Percentiles rank a stretch among this genome's conserved stretches.
Evolutionary conservation across 495 filamentous ascomycete species (phyloP).

Genomic region (Penicillium waksmanii): DNA sequence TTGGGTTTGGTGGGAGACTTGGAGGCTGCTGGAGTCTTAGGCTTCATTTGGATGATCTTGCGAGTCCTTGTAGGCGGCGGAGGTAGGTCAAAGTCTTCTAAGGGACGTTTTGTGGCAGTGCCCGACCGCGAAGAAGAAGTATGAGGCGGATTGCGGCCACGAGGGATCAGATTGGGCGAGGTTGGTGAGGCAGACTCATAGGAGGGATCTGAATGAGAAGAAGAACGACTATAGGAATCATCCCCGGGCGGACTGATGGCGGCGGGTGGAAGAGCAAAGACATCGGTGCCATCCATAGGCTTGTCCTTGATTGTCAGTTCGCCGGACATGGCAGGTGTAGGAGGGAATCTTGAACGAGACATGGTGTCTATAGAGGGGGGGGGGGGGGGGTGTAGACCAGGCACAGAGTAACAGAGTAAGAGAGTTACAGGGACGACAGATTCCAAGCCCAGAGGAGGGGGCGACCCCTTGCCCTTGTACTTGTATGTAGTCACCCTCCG

Average conservation of each 20-base stretch:
- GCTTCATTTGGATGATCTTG: slow-evolving; percentile 98
- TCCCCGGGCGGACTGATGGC: slow-evolving; percentile 58
- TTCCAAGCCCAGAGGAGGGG: neutral
- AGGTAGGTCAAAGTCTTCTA: slow-evolving; percentile 73
- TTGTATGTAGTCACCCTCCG: neutral
- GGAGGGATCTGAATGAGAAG: slow-evolving; percentile 48
- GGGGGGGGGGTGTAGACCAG: neutral
- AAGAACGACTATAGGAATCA: slow-evolving; percentile 44
- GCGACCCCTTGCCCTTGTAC: slow-evolving; percentile 3
- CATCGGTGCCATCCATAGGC: slow-evolving; percentile 56
- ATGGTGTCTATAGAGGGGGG: slow-evolving; percentile 46
- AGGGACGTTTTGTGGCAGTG: slow-evolving; percentile 51
- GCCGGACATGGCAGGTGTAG: slow-evolving; percentile 82
- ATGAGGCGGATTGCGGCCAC: slow-evolving; percentile 52
- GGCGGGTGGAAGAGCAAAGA: slow-evolving; percentile 84
- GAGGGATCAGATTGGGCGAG: slow-evolving; percentile 48
- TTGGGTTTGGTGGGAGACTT: slow-evolving; percentile 34
- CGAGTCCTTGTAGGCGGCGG: slow-evolving; percentile 90
- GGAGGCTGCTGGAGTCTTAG: slow-evolving; percentile 36
- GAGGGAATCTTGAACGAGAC: slow-evolving; percentile 72
- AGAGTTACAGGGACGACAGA: slow-evolving; percentile 2
- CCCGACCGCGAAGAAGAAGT: slow-evolving; percentile 57
- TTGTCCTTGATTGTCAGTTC: slow-evolving; percentile 81
- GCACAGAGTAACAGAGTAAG: too few relatives aligned
- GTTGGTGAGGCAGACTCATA: slow-evolving; percentile 60